Conservation (phyloP, 768 basidiomycete species). For the Termitomyces eurrhizus region DNA sequence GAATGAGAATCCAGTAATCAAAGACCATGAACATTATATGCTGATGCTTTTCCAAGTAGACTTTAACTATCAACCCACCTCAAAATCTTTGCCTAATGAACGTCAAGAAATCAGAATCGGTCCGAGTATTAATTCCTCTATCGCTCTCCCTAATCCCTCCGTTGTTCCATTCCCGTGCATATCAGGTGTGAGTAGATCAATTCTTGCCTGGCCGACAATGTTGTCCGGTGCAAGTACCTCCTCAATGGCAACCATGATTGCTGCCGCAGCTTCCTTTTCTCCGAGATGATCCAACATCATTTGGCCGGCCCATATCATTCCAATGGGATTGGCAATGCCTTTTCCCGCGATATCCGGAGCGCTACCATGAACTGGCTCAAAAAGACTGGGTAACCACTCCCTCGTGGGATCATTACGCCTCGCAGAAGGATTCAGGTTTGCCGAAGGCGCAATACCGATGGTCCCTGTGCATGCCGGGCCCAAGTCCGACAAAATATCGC, state of each 20-base stretch:
- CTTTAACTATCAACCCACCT: too few species aligned
- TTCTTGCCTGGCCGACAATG: constrained; percentile 16
- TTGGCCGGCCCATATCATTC: constrained; percentile 53
- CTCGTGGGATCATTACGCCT: constrained; percentile 29
- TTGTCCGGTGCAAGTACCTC: constrained; percentile 28
- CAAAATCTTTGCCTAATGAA: too few species aligned
- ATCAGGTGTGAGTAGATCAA: constrained; percentile 31
- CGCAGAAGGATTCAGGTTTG: constrained; percentile 40
- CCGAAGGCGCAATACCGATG: constrained; percentile 54
- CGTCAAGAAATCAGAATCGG: background rate
- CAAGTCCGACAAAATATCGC: constrained; percentile 54
- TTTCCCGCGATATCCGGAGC: constrained; percentile 55
- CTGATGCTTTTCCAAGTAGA: too few species aligned
- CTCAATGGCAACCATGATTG: constrained; percentile 39
- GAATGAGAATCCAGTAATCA: too few species aligned
- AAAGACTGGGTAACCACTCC: constrained; percentile 43
- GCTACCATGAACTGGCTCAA: constrained; percentile 55
- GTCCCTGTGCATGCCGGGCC: constrained; percentile 52
- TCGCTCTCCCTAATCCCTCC: constrained; percentile 6
- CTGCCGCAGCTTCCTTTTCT: constrained; percentile 34
- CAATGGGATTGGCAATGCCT: constrained; percentile 52
- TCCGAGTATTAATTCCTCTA: constrained; percentile 23
- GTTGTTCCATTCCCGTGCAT: constrained; percentile 35
- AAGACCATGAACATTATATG: too few species aligned
- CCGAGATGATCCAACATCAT: constrained; percentile 47